Percentiles rank a stretch among this genome's conserved stretches.
phyloP scores from a whole-genome alignment of 768 basidiomycete genomes.

The Suillus alpinus region DNA sequence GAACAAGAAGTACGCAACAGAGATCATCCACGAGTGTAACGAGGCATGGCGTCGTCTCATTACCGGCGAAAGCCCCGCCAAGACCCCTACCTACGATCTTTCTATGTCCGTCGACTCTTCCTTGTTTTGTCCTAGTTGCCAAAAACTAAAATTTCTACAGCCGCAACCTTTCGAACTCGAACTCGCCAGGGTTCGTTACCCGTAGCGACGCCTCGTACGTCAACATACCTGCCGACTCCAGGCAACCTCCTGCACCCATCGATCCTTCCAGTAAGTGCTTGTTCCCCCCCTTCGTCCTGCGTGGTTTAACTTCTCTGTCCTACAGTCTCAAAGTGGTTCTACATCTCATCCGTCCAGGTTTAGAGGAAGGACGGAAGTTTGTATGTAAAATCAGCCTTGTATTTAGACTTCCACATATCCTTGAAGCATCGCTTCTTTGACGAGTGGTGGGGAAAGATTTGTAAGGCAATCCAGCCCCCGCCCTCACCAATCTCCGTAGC shows the following conservation, averaged over 20 bases:
- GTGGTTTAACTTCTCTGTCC: conserved; percentile 12
- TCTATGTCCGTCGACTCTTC: conserved; percentile 69
- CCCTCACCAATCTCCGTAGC: not conserved
- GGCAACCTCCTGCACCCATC: conserved; percentile 82
- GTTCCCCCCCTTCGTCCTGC: not conserved
- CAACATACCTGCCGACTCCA: conserved; percentile 71
- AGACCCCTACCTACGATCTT: conserved; percentile 69
- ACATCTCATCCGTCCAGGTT: conserved; percentile 86
- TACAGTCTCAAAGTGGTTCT: conserved; percentile 89
- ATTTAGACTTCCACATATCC: not conserved
- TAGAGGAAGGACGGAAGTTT: conserved; percentile 28
- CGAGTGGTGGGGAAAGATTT: not conserved
- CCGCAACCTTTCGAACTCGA: conserved; percentile 73
- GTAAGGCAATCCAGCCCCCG: not conserved
- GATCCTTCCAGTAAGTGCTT: conserved; percentile 78
- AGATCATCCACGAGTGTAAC: conserved; percentile 98
- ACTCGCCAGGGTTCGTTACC: conserved; percentile 67
- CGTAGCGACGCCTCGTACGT: conserved; percentile 63
- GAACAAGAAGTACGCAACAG: conserved; percentile 99
- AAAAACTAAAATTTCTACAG: conserved; percentile 38
- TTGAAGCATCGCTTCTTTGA: not conserved
- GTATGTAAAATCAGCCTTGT: not conserved
- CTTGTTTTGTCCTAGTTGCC: not conserved
- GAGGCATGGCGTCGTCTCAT: conserved; percentile 97
- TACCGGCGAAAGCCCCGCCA: conserved; percentile 72